Base-by-base conservation (phyloP, 2,329 filamentous ascomycete genomes). In the Pseudogymnoascus sp. region DNA sequence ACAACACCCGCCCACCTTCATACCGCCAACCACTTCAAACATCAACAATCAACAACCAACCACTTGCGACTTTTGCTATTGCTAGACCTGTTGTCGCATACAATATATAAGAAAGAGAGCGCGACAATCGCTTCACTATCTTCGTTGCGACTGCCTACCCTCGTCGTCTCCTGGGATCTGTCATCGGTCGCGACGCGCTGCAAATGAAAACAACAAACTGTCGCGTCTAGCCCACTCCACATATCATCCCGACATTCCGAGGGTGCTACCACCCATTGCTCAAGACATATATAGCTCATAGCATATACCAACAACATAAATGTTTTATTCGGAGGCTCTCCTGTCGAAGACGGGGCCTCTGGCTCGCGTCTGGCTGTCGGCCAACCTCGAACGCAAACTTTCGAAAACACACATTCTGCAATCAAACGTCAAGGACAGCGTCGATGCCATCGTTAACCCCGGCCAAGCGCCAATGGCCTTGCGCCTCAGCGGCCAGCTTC, bases 261-360 rank as follows among this genome's bases (percentile, higher is more conserved):
- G 49, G 49, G 49, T 55, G 49, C 49, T 55, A 55, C 49, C 49
- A 55, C 29, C 49, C 29, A 55, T 55, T 55, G 49, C 49, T 55
- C 29, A 55, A 33, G 10, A 55, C 29, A 55, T 55, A 29, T 55
- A 55, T 55, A 55, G 49, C 29, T 11, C 49, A 55, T 55, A 55
- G 49, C 29, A 55, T 55, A 55, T 55, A 55, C 49, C 49, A 16
- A 55, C 49, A 55, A 55, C 49, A 55, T 8, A 12, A 74, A 99
- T 99, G 94, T 99, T 99, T 78, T 97, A 97, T 77, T 96, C 94
- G 61, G 92, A 96, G 80, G 92, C 91, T 62, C 85, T 99, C 64
- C 85, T 99, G 71, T 92, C 92, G 75, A 96, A 96, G 87, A 96
- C 91, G 70, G 94, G 94, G 80, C 93, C 94, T 72, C 79, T 99